These are phyloP conservation scores for Chytridium lagenaria DNA, from an alignment of 371 early-diverging fungal genomes.

Conservation along the genomic window DNA sequence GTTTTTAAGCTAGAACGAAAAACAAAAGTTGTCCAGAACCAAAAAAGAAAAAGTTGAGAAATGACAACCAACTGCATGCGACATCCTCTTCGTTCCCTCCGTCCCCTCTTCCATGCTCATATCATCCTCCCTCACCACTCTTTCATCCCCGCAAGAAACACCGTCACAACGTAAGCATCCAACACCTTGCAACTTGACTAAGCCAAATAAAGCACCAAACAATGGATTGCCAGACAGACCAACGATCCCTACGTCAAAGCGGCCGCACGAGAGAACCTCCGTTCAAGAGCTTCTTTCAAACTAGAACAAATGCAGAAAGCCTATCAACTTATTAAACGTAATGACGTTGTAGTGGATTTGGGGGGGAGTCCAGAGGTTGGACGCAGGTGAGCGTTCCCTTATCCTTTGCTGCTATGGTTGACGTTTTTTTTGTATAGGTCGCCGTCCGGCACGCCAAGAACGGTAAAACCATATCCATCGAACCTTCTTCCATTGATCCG, in stretches of 20 bases:
- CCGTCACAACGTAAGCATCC: not conserved
- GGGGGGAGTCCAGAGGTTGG: constrained; percentile 97
- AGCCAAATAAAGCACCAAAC: not conserved
- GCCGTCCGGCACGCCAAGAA: constrained; percentile 27
- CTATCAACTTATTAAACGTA: constrained; percentile 45
- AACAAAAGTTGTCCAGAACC: no score
- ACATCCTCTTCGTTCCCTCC: no score
- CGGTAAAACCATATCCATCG: constrained; percentile 68
- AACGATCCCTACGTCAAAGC: constrained; percentile 74
- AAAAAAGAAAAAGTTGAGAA: no score
- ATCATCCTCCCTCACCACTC: not conserved
- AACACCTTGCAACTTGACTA: not conserved
- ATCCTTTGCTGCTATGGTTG: constrained; percentile 3
- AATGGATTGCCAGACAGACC: constrained; percentile 58
- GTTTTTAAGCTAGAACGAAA: no score
- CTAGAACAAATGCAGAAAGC: constrained; percentile 79
- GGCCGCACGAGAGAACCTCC: constrained; percentile 73
- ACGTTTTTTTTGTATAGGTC: constrained; percentile 31
- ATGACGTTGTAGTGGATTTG: constrained; percentile 65
- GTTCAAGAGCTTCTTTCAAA: constrained; percentile 91
- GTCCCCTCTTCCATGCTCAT: no score
- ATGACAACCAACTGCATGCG: no score
- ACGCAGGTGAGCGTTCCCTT: constrained; percentile 71
- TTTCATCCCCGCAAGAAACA: not conserved
- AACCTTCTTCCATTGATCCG: constrained; percentile 74